Base-by-base conservation (phyloP, 2,329 filamentous ascomycete species). In the Raffaelea albimanens region DNA sequence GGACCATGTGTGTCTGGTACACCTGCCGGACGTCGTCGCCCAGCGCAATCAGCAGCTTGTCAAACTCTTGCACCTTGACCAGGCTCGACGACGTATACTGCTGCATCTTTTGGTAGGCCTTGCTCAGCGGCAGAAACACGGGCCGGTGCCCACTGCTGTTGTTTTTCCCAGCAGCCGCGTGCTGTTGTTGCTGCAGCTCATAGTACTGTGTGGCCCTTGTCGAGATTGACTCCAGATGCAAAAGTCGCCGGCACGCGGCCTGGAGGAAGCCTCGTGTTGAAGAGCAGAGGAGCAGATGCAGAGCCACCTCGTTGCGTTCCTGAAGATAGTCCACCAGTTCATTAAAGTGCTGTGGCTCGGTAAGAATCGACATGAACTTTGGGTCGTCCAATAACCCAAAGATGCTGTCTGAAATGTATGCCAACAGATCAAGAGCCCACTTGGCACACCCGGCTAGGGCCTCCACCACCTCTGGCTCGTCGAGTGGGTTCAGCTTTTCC, bases 341-440 rank as follows among this genome's bases (percentile, higher is more conserved):
- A 2, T 60, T 54, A 34, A 76, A 72, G 21, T 72, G 69, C 23
- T 38, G 43, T 22, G 67, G 63, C 8, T 63, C 67, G 5, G 63
- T 58, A n/a, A 80, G 65, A 4, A 76, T 67, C 38, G 66, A 64
- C 57, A 72, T 68, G 53, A 80, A 78, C 42, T 68, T 67, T 3
- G 58, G 58, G 50, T 80, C 75, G 44, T 72, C 69, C 44, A 74
- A 67, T 11, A 83, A 69, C 38, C 70, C 64, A 51, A 82, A 78
- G 2, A 83, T 64, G 18, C 69, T 70, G 55, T 83, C 77, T n/a
- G 69, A 67, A 11, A 83, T 61, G 76, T 79, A 83, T 2, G 74
- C 70, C 41, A 83, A 63, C 14, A 94, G 69, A 51, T 91, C 83
- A 33, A 89, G 71, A 1, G 79, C 78, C 90, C 90, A 96, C 58